Evolutionary conservation across 345 rosid species (phyloP), one percentile per base, ranked within the genome.

Genomic region (Pistacia integerrima): DNA sequence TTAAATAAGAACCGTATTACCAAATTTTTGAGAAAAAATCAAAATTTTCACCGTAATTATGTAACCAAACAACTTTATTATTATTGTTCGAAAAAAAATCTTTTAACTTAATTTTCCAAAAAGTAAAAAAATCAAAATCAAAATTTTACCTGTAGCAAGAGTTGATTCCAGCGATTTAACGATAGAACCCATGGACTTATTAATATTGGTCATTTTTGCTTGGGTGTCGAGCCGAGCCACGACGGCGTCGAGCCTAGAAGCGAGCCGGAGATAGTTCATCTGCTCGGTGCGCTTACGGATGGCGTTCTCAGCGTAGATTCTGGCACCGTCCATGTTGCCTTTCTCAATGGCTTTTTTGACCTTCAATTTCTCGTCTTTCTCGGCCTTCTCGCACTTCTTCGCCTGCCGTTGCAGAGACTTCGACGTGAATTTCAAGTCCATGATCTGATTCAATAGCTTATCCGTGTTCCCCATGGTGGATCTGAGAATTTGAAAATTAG

Each of bases 301-400:
- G 67, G 97, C 90, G 82, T 92, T 96, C 88, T 93, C 99, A 4
- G 98, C 98, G 68, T 96, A 96, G 94, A 96, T 93, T 82, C 99
- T 88, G 54, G 94, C 99, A 17, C 99, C 99, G 73, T 96, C 99
- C 97, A 93, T 89, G 80, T 96, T 96, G 1, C 99, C 99, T 54
- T 93, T 96, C 90, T 96, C 98, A 76, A 93, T 96, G 68, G 99
- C 99, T 85, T 96, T 96, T 88, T 96, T 93, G 46, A 93, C 94
- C 85, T 93, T 96, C 75, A 96, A 77, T 75, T 93, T 93, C 90
- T 93, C 99, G n/a, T 93, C 74, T 54, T 96, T 96, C 93, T 93
- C 99, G 11, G 93, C 98, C 88, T 96, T 96, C 92, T 96, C 99
- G 88, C 99, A 96, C 86, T 96, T 96, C 77, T 92, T 79, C 25